These are phyloP conservation scores for Arthrobotrys iridis DNA, from an alignment of 2,329 filamentous ascomycete species.

Conservation along the genomic window DNA sequence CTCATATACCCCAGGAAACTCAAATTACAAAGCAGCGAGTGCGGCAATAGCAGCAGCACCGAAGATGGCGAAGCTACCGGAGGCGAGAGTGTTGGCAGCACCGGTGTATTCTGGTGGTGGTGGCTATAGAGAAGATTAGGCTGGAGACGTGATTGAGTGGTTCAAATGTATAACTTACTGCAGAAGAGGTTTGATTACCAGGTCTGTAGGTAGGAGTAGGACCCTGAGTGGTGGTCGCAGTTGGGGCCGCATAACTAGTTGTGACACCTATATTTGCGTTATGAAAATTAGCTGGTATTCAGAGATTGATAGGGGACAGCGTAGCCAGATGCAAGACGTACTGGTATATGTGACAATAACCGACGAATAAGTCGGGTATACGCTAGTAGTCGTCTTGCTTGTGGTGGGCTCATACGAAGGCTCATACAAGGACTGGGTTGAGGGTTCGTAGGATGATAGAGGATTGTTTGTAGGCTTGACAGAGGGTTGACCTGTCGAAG, in stretches of 20 bases:
- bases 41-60: conserved; percentile 28
- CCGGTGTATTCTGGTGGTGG: conserved; percentile 49
- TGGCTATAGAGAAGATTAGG: conserved; percentile 10
- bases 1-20: not conserved
- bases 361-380: conserved; percentile 22
- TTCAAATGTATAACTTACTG: conserved; percentile 18
- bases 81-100: conserved; percentile 31
- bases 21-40: conserved; percentile 32
- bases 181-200: conserved; percentile 24
- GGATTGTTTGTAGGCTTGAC: conserved; percentile 4
- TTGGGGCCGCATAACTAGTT: conserved; percentile 9
- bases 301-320: not conserved
- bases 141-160: not conserved
- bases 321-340: conserved; percentile 23
- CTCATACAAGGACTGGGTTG: conserved; percentile 12
- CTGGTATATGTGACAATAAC: conserved; percentile 30
- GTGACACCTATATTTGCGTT: not conserved
- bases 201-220: conserved; percentile 22
- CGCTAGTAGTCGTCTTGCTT: conserved; percentile 38
- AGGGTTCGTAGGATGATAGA: conserved; percentile 15
- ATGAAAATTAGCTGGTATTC: conserved; percentile 11
- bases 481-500: conserved; percentile 3
- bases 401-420: conserved; percentile 36
- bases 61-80: conserved; percentile 22
- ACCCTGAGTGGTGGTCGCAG: not conserved